Base-by-base conservation (phyloP, 1,139 yeast genomes). In the Pichia sp. region DNA sequence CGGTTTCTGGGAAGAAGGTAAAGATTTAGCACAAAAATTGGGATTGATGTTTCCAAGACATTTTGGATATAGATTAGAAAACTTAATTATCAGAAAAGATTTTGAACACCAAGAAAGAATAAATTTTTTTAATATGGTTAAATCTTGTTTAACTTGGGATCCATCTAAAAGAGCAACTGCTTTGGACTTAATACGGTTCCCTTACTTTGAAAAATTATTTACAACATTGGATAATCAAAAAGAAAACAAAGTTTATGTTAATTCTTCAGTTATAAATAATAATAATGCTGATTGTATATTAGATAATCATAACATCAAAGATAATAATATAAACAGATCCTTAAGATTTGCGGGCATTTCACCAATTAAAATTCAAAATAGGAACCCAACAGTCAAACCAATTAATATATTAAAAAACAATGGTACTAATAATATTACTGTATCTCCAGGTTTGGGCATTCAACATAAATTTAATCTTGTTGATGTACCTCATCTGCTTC, bases 1-100 rank as follows among this genome's bases (percentile, higher is more conserved):
- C 38, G 88, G 92, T 0, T 72, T 67, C 56, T 82, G 94, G 94
- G 71, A 72, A 46, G 79, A 80, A 49, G 86, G 85, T 4, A 63
- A 67, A 42, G 46, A 55, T 11, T 68, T 85, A 45, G 78, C 84
- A 0, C 59, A 68, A 3, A 69, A 70, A 20, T 60, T 81, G 37
- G 85, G 85, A 1, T 68, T 82, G 45, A 63, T 64, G 26, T 68
- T 82, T 37, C 89, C 89, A 0, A 66, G 59, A 44, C 45, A 48
- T 40, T 46, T 53, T 40, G 78, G 79, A 3, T 55, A 65, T 22
- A 65, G 65, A 20, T 61, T 75, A 16, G 65, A 68, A 20, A 56
- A 60, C 4, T 51, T 74, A 7, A 59, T 74, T n/a, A 59, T 66
- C n/a, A 65, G 70, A 49, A 59, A 68, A 1, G 74, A 71, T 45